Conservation (phyloP, 805 yeast species). For the Candida dajiaensis region DNA sequence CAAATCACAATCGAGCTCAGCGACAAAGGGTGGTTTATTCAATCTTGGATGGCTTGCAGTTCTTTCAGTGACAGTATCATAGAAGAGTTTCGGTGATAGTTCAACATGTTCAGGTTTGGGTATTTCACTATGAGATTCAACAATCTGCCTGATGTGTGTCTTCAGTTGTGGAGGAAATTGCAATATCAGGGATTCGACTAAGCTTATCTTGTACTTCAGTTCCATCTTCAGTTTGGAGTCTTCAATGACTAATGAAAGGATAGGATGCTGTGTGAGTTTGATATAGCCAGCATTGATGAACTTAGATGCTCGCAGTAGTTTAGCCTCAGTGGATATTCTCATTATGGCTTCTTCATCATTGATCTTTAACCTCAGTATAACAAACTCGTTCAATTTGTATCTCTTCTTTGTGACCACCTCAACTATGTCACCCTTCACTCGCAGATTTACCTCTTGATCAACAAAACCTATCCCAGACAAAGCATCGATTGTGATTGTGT, state of each 20-base stretch:
- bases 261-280: constrained; percentile 2
- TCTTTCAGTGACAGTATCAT: constrained; percentile 41
- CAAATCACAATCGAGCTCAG: constrained; percentile 38
- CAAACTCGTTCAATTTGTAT: constrained; percentile 7
- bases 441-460: neutral
- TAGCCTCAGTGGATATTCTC: neutral
- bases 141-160: constrained; percentile 1
- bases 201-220: constrained; percentile 5
- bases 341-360: neutral
- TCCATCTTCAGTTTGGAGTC: neutral
- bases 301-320: neutral
- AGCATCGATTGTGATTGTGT: neutral
- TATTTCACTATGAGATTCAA: neutral
- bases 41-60: constrained; percentile 27
- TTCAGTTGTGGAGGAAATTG: constrained; percentile 1
- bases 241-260: neutral
- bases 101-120: neutral
- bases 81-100: constrained; percentile 36
- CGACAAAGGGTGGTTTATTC: constrained; percentile 24
- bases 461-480: constrained; percentile 1
- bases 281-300: neutral
- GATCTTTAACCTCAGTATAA: constrained; percentile 1
- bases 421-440: neutral
- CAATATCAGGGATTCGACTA: constrained; percentile 9
- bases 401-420: constrained; percentile 10